Percentiles rank a stretch among this genome's conserved stretches.
Conservation (phyloP, 371 early-diverging fungal species). For the Conidiobolus coronatus region DNA sequence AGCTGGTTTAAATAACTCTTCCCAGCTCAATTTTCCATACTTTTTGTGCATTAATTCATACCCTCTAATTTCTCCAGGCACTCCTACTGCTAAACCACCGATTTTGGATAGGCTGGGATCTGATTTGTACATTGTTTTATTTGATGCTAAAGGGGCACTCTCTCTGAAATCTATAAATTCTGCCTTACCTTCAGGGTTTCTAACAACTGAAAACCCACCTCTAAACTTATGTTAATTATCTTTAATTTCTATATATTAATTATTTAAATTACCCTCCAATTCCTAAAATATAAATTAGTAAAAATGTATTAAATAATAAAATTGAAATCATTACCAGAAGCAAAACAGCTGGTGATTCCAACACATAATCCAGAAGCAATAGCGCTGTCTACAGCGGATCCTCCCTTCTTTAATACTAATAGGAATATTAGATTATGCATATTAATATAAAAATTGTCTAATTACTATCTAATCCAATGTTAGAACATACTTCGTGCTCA, state of each 20-base stretch:
- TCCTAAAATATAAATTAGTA: background rate
- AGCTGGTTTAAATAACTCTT: constrained; percentile 54
- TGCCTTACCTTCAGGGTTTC: constrained; percentile 19
- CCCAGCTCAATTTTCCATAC: constrained; percentile 76
- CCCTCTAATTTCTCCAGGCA: constrained; percentile 28
- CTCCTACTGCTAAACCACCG: constrained; percentile 69
- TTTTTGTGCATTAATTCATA: constrained; percentile 6
- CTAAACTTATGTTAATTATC: constrained; percentile 13
- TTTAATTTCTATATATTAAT: background rate
- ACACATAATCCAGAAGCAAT: constrained; percentile 84
- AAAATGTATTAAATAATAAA: background rate
- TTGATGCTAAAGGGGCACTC: constrained; percentile 58
- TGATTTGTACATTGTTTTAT: constrained; percentile 39
- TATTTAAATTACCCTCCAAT: background rate
- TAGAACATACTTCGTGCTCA: constrained; percentile 59
- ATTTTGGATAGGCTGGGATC: constrained; percentile 34
- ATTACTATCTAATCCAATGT: constrained; percentile 52
- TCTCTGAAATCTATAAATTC: constrained; percentile 69
- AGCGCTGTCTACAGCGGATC: constrained; percentile 93
- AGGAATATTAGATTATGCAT: too few relatives aligned
- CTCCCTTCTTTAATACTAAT: constrained; percentile 65
- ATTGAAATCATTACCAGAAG: constrained; percentile 72
- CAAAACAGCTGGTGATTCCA: constrained; percentile 82
- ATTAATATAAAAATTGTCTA: too few relatives aligned
- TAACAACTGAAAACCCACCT: constrained; percentile 95